Base-by-base conservation (phyloP, 2,329 filamentous ascomycete species). In the Fusarium poae region DNA sequence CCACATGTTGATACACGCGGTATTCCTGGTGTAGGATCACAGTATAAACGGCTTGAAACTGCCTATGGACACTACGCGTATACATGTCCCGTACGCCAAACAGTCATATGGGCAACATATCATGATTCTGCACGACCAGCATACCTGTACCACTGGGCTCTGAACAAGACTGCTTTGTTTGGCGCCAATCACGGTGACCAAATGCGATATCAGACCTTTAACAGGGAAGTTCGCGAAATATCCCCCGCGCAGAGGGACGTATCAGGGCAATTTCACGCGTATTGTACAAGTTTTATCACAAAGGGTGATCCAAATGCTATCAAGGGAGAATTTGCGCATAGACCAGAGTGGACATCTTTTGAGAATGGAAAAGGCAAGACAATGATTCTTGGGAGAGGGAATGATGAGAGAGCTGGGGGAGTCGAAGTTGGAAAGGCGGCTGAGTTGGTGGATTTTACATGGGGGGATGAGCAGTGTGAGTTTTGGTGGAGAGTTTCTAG, bases 371-470 rank as follows among this genome's bases (percentile, higher is more conserved):
- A 76, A 39, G 73, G 74, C 1, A 66, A 72, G 25, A 79, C 81
- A 1, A 82, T 85, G 82, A 62, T 82, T 0, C 77, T 85, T 23
- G 83, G 84, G 1, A 76, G 82, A 35, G 83, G 79, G 0, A 85
- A 85, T 66, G 80, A 85, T 67, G 83, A 85, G 64, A 72, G 81
- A 10, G 82, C 82, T 43, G 83, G 83, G 0, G 83, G 83, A 0
- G 71, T 35, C 2, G 63, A 70, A 5, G 51, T 68, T 21, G 82
- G 80, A 2, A 73, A 78, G 23, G 68, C 81, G 9, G 82, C 83
- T 5, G 71, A 81, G 60, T 72, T 83, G 65, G 69, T 75, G 8
- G 72, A 78, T 23, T 82, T 82, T 71, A 75, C 73, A 16, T 85
- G 81, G 81, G 78, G 77, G 3, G 75, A 77, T 27, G 76, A 78